phyloP scores from a whole-genome alignment of 495 filamentous ascomycete species.

The Penicillium simplicissimum region DNA sequence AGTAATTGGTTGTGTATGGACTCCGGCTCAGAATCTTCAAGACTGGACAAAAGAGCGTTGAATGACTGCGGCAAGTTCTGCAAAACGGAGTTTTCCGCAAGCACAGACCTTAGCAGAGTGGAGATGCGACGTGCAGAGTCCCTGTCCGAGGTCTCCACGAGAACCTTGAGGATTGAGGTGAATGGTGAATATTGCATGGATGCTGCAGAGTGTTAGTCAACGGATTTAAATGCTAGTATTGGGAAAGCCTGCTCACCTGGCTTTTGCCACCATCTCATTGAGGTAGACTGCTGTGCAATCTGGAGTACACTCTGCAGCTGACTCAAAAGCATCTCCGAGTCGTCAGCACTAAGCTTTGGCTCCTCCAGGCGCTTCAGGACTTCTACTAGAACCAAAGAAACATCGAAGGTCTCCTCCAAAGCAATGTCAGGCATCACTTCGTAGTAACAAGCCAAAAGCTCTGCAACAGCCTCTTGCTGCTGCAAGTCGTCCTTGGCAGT shows the following conservation, averaged over 20 bases:
- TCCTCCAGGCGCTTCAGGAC: slow-evolving; percentile 56
- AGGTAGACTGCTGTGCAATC: slow-evolving; percentile 73
- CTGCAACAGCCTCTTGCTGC: slow-evolving; percentile 74
- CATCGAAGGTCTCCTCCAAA: slow-evolving; percentile 81
- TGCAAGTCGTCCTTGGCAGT: slow-evolving; percentile 66
- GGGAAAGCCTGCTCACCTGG: slow-evolving; percentile 39
- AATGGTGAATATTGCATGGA: slow-evolving; percentile 50
- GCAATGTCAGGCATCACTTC: slow-evolving; percentile 78
- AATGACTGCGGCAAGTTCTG: slow-evolving; percentile 34
- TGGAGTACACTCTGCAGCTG: slow-evolving; percentile 74
- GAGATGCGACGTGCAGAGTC: slow-evolving; percentile 39
- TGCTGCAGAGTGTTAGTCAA: slow-evolving; percentile 23
- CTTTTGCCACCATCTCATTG: slow-evolving; percentile 81
- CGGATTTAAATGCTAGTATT: neutral
- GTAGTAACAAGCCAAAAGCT: slow-evolving; percentile 76
- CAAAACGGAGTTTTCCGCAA: slow-evolving; percentile 41
- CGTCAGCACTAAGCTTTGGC: slow-evolving; percentile 32
- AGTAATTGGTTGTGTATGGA: slow-evolving; percentile 37
- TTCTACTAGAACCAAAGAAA: slow-evolving; percentile 70
- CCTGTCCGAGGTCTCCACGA: slow-evolving; percentile 36
- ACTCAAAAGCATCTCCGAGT: slow-evolving; percentile 57
- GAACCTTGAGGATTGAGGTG: slow-evolving; percentile 47
- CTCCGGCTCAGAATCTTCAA: slow-evolving; percentile 41
- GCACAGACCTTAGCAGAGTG: slow-evolving; percentile 33
- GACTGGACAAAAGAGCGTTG: slow-evolving; percentile 43